Evolutionary conservation across 2,329 filamentous ascomycete genomes (phyloP).

Genomic region (Aquanectria penicillioides): DNA sequence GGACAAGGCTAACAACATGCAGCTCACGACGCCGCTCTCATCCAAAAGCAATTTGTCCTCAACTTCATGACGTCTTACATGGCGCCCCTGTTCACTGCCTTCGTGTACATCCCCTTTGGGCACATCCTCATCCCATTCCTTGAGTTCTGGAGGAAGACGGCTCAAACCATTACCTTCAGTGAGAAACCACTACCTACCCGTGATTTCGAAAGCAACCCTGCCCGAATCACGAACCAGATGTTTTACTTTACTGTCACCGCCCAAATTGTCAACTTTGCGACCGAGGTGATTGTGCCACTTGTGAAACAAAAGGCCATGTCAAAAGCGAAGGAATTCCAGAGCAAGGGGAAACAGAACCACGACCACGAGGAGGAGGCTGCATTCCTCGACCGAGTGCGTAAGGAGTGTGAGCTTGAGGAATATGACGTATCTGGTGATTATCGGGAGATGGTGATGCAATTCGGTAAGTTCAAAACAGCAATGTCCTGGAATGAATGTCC

Average conservation of each 20-base stretch:
- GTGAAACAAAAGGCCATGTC: slow-evolving; percentile 80
- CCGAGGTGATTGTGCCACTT: slow-evolving; percentile 87
- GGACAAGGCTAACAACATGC: slow-evolving; percentile 22
- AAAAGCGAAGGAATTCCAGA: slow-evolving; percentile 82
- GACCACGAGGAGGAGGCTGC: slow-evolving; percentile 81
- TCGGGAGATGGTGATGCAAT: slow-evolving; percentile 91
- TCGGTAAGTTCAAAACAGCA: slow-evolving; percentile 56
- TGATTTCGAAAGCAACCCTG: slow-evolving; percentile 83
- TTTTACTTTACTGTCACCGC: slow-evolving; percentile 97
- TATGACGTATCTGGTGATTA: slow-evolving; percentile 95
- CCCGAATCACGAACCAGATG: slow-evolving; percentile 86
- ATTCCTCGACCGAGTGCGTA: slow-evolving; percentile 83
- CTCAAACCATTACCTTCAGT: slow-evolving; percentile 78
- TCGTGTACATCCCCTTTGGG: slow-evolving; percentile 94
- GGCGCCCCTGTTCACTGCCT: slow-evolving; percentile 90
- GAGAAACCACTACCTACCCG: slow-evolving; percentile 74
- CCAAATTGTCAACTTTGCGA: slow-evolving; percentile 85
- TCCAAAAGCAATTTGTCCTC: slow-evolving; percentile 92
- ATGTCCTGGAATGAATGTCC: not conserved
- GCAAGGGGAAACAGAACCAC: slow-evolving; percentile 63
- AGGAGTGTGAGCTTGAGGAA: slow-evolving; percentile 81
- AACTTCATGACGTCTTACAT: slow-evolving; percentile 98
- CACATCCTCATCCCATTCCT: slow-evolving; percentile 85
- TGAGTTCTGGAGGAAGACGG: slow-evolving; percentile 80
- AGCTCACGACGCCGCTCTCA: slow-evolving; percentile 84